Conservation (phyloP, 345 rosid genomes). For the Populus pruinosa region DNA sequence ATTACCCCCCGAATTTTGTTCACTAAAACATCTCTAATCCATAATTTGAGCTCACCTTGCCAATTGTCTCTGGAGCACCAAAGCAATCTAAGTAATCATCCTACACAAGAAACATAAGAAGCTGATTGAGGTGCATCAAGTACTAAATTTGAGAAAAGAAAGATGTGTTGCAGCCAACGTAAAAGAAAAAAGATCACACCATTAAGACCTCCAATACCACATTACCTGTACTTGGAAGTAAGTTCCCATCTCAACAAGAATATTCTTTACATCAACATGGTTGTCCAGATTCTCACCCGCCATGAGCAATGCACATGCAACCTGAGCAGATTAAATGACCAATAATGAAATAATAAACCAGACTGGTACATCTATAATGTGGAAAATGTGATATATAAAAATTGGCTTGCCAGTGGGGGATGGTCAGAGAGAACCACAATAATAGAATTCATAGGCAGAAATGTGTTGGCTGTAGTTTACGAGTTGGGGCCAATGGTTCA, state of each 20-base stretch:
- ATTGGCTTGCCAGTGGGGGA: neutral
- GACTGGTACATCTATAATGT: neutral
- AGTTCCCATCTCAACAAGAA: constrained; percentile 44
- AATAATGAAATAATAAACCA: neutral
- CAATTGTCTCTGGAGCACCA: constrained; percentile 40
- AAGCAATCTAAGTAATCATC: constrained; percentile 50
- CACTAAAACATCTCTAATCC: neutral
- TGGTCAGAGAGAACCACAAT: neutral
- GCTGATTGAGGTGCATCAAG: neutral
- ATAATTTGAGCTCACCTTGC: constrained; percentile 32
- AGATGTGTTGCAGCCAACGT: neutral
- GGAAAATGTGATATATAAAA: neutral
- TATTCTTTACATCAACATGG: constrained; percentile 31
- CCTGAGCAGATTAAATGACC: constrained; percentile 16
- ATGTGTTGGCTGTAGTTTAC: too few species aligned
- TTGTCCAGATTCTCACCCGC: constrained; percentile 40
- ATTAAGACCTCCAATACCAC: neutral
- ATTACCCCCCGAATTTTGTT: neutral
- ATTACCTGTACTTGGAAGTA: constrained; percentile 48
- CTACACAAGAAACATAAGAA: constrained; percentile 11
- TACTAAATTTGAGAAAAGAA: neutral
- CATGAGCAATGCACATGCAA: constrained; percentile 48
- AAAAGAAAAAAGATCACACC: too few species aligned
- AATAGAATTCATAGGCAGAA: neutral
- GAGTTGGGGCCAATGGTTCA: too few species aligned